A percentile compares a stretch with the other conserved stretches of the same genome.
Conservation (phyloP, 495 filamentous ascomycete species). For the Aspergillus cristatus region DNA sequence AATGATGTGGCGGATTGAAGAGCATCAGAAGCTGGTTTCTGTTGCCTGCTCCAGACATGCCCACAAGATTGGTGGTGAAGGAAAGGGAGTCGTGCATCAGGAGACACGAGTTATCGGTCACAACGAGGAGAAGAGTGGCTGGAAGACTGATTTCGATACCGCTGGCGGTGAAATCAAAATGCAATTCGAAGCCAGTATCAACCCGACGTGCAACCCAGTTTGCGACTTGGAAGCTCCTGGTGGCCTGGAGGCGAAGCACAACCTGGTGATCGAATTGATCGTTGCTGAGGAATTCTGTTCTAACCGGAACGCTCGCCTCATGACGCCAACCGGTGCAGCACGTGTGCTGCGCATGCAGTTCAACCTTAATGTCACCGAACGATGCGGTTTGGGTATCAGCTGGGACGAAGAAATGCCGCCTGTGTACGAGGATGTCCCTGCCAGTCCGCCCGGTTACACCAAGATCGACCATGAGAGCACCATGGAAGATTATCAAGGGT, state of each 20-base stretch:
- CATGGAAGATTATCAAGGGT: constrained; percentile 38
- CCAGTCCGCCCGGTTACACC: constrained; percentile 73
- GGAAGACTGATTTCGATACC: constrained; percentile 85
- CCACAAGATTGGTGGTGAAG: constrained; percentile 58
- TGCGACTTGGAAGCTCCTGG: constrained; percentile 76
- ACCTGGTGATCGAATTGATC: constrained; percentile 85
- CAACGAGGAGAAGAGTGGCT: constrained; percentile 73
- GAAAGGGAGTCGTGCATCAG: constrained; percentile 70
- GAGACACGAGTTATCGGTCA: constrained; percentile 66
- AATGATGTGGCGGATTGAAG: constrained; percentile 88
- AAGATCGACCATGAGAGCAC: constrained; percentile 29
- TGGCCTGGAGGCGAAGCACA: constrained; percentile 71
- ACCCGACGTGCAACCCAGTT: constrained; percentile 49
- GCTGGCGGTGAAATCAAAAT: constrained; percentile 67
- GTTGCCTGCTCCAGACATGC: constrained; percentile 73
- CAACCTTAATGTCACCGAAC: constrained; percentile 67
- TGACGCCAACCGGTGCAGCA: constrained; percentile 82
- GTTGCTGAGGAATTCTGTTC: constrained; percentile 85
- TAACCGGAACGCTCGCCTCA: constrained; percentile 55
- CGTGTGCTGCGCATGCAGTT: constrained; percentile 93
- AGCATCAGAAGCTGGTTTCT: constrained; percentile 68
- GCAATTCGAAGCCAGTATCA: constrained; percentile 68
- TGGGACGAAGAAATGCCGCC: constrained; percentile 98
- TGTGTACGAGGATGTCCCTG: constrained; percentile 88
- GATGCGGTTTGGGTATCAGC: constrained; percentile 79